A percentile compares a stretch with the other conserved stretches of the same genome.
These are phyloP conservation scores for Colletotrichum acutatum DNA, from an alignment of 2,329 filamentous ascomycete species.

Conservation along the genomic window DNA sequence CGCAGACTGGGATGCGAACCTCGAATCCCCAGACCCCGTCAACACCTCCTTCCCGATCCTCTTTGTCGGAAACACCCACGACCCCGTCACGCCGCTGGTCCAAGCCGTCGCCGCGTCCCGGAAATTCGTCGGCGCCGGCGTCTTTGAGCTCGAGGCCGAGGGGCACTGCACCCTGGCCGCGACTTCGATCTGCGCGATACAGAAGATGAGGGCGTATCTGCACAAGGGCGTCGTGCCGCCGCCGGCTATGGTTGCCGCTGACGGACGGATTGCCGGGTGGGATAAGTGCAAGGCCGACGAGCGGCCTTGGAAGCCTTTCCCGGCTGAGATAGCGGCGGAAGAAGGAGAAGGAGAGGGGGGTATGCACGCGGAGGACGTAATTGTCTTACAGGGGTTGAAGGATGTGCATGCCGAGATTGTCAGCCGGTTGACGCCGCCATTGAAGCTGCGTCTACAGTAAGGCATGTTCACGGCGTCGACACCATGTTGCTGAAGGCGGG, in stretches of 20 bases:
- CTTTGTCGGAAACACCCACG: conserved; percentile 66
- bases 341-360: neutral
- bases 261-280: conserved; percentile 38
- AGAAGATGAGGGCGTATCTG: conserved; percentile 48
- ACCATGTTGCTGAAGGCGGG: too few species aligned
- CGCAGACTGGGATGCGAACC: conserved; percentile 42
- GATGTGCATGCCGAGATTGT: conserved; percentile 28
- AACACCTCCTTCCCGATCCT: conserved; percentile 64
- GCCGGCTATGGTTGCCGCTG: conserved; percentile 33
- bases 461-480: too few species aligned
- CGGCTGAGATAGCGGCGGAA: neutral
- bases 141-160: conserved; percentile 49
- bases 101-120: conserved; percentile 55
- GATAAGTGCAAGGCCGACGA: conserved; percentile 43
- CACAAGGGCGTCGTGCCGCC: conserved; percentile 48
- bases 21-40: conserved; percentile 37
- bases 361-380: conserved; percentile 15
- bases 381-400: conserved; percentile 13
- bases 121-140: conserved; percentile 48
- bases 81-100: conserved; percentile 68
- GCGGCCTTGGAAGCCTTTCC: conserved; percentile 40
- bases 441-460: conserved; percentile 20
- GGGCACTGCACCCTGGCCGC: conserved; percentile 50
- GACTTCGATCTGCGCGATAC: conserved; percentile 49
- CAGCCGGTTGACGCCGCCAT: conserved; percentile 10